Evolutionary conservation across 805 yeast genomes (phyloP).

Genomic region (Clavispora vitiphila): DNA sequence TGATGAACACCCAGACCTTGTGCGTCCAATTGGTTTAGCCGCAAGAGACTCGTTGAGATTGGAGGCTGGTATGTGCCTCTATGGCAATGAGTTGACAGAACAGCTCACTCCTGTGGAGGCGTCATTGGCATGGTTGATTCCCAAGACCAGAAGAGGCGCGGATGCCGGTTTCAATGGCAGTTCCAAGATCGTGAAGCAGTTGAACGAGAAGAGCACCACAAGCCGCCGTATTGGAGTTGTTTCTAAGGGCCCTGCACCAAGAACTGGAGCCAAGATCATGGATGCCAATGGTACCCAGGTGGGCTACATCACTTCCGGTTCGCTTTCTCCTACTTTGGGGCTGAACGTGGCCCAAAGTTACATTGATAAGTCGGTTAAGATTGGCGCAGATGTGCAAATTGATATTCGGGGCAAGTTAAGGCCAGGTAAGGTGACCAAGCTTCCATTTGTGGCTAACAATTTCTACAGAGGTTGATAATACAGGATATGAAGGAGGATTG

Average conservation of each 20-base stretch:
- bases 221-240: constrained; percentile 66
- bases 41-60: constrained; percentile 93
- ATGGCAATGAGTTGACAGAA: constrained; percentile 87
- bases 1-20: constrained; percentile 45
- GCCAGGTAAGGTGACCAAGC: constrained; percentile 67
- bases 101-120: constrained; percentile 83
- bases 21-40: constrained; percentile 92
- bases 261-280: constrained; percentile 68
- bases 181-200: constrained; percentile 60
- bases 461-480: constrained; percentile 50
- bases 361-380: constrained; percentile 65
- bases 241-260: constrained; percentile 87
- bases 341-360: constrained; percentile 90
- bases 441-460: constrained; percentile 78
- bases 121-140: constrained; percentile 82
- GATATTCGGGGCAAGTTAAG: constrained; percentile 81
- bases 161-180: constrained; percentile 70
- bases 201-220: constrained; percentile 59
- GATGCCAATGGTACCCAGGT: constrained; percentile 47
- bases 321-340: constrained; percentile 57
- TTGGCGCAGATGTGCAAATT: constrained; percentile 66
- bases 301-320: constrained; percentile 58
- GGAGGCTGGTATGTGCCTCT: constrained; percentile 98
- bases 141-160: constrained; percentile 63
- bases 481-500: not conserved